These are phyloP conservation scores for Pythium pectinolyticum DNA, from an alignment of 352 stramenopile species.

Conservation along the genomic window DNA sequence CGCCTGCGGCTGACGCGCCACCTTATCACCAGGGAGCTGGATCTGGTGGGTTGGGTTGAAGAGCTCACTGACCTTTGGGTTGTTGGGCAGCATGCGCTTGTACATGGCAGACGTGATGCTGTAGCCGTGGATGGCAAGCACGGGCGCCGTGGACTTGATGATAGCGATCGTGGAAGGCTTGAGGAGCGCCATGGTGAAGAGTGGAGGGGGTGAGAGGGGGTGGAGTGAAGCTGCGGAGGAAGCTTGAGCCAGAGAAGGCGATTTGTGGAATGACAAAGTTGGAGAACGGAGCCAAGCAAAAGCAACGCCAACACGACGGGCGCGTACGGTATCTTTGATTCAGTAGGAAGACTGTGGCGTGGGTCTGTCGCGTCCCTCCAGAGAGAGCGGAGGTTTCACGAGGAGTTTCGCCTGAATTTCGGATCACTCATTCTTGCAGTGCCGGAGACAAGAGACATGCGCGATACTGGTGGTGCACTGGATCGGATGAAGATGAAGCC, in stretches of 20 bases:
- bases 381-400: neutral
- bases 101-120: slow-evolving; percentile 75
- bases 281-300: neutral
- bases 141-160: slow-evolving; percentile 64
- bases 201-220: slow-evolving; percentile 20
- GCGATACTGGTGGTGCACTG: neutral
- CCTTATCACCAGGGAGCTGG: slow-evolving; percentile 33
- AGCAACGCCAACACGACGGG: neutral
- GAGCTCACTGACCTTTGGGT: slow-evolving; percentile 60
- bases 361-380: neutral
- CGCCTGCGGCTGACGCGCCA: slow-evolving; percentile 45
- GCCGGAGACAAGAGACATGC: slow-evolving; percentile 5
- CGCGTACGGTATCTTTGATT: neutral
- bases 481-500: too few species aligned
- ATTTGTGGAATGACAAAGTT: slow-evolving; percentile 20
- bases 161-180: slow-evolving; percentile 46
- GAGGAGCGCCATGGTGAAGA: slow-evolving; percentile 31
- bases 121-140: slow-evolving; percentile 59
- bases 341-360: neutral
- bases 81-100: slow-evolving; percentile 58
- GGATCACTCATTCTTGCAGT: slow-evolving; percentile 18
- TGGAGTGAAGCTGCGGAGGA: neutral
- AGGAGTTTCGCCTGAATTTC: slow-evolving; percentile 5
- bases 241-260: slow-evolving; percentile 7
- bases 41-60: slow-evolving; percentile 79